Base-by-base conservation (phyloP, 139 green algal genomes). In the Closterium sp. region DNA sequence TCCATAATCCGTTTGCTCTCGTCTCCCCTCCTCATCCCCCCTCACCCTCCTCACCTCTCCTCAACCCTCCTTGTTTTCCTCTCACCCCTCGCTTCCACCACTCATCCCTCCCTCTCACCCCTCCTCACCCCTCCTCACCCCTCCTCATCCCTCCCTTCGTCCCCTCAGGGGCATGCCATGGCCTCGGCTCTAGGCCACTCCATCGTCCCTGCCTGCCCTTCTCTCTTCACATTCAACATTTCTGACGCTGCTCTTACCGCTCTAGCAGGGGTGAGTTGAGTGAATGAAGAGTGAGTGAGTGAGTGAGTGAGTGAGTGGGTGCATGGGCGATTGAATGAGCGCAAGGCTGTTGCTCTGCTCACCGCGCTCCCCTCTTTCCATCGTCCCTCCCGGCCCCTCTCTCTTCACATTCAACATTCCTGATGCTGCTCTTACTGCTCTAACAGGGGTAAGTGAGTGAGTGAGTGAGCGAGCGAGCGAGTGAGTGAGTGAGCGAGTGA, bases 361-460 rank as follows among this genome's bases (percentile, higher is more conserved):
- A 55, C 36, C 36, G 4, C 36, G 6, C 6, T 4, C 6, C 36
- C 36, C 36, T 55, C 36, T 6, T 12, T 55, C 36, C 88, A 90
- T 94, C 43, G 31, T 94, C 28, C 31, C 33, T n/a, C 91, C 91
- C 32, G n/a, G 55, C 7, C 87, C 91, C 6, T 92, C 64, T 23
- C 91, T 94, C 33, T 94, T 94, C 91, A 94, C 91, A 10, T 94
- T 94, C 87, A 32, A 33, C 34, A 34, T 94, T n/a, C 33, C 64
- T 38, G 91, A 94, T 1, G 1, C 84, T n/a, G 86, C 36, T 34
- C 83, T 94, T 8, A 93, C 33, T 30, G 91, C 89, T 28, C 90
- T 94, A 31, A 81, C 90, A 6, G 91, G 91, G 35, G 84, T 93
- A 30, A 94, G 88, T 87, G 87, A 66, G 33, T 36, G 85, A 89